These are phyloP conservation scores for Schizochytrium sp. DNA, from an alignment of 108 stramenopile species.

Conservation along the genomic window DNA sequence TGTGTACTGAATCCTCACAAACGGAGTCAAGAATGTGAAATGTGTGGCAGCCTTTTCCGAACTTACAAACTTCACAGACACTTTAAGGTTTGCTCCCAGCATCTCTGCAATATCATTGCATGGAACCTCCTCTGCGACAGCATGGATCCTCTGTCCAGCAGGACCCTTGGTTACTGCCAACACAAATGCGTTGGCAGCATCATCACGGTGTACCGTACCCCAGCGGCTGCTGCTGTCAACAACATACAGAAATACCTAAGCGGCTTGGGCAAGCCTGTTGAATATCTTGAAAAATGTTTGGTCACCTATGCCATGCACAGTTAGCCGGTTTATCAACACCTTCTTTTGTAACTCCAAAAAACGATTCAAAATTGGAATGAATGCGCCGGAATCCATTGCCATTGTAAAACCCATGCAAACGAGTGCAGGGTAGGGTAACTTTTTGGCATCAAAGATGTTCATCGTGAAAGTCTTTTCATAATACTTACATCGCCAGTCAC, in stretches of 20 bases:
- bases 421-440: too few species aligned
- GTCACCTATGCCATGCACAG: constrained; percentile 59
- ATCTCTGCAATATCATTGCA: constrained; percentile 20
- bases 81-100: background rate
- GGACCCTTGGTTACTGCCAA: constrained; percentile 53
- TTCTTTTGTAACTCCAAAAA: too few species aligned
- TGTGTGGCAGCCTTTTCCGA: background rate
- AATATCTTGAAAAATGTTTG: background rate
- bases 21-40: background rate
- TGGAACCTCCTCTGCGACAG: background rate
- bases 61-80: constrained; percentile 20
- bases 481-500: too few species aligned
- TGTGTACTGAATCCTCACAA: background rate
- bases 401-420: too few species aligned
- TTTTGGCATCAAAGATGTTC: too few species aligned
- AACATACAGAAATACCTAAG: background rate
- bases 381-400: too few species aligned
- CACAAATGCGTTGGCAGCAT: constrained; percentile 40
- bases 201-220: constrained; percentile 45
- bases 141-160: constrained; percentile 16
- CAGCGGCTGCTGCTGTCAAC: constrained; percentile 33
- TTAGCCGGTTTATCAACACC: background rate
- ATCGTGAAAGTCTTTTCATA: too few species aligned
- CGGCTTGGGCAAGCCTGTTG: constrained; percentile 6
- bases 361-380: too few species aligned